Conservation (phyloP, 441 rosid species). For the Hypseocharis bilobata region DNA sequence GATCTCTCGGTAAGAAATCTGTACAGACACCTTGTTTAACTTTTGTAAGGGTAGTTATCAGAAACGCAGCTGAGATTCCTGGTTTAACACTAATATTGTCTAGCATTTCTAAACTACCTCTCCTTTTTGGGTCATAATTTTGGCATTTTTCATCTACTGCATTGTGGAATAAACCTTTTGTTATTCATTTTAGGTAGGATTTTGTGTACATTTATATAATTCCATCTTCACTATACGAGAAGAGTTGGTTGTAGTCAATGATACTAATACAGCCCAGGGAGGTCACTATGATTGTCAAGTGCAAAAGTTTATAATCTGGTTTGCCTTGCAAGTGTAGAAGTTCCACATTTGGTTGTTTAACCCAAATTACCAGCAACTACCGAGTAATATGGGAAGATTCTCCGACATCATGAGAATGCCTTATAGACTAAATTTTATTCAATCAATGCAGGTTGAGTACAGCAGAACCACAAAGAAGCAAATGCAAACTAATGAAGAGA, state of each 20-base stretch:
- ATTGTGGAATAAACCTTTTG: too few relatives aligned
- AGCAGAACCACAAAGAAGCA: too few relatives aligned
- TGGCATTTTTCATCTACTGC: too few relatives aligned
- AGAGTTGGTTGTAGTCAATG: not conserved
- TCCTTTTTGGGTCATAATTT: too few relatives aligned
- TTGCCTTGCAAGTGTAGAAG: not conserved
- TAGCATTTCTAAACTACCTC: too few relatives aligned
- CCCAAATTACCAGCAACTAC: not conserved
- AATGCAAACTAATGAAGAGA: too few relatives aligned
- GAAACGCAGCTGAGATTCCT: too few relatives aligned
- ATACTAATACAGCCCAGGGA: not conserved
- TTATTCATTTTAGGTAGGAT: too few relatives aligned
- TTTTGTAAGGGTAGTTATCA: slow-evolving; percentile 4
- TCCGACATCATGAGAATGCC: not conserved
- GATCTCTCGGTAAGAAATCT: slow-evolving; percentile 82
- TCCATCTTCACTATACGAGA: too few relatives aligned
- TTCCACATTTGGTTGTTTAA: not conserved
- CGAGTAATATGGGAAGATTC: not conserved
- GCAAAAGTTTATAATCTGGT: not conserved
- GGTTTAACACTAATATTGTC: too few relatives aligned
- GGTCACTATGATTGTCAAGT: too few relatives aligned
- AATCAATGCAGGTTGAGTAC: not conserved
- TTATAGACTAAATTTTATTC: not conserved
- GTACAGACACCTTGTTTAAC: slow-evolving; percentile 12
- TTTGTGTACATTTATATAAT: too few relatives aligned